phyloP scores from a whole-genome alignment of 2,329 filamentous ascomycete species.

The Penicillium sp. region DNA sequence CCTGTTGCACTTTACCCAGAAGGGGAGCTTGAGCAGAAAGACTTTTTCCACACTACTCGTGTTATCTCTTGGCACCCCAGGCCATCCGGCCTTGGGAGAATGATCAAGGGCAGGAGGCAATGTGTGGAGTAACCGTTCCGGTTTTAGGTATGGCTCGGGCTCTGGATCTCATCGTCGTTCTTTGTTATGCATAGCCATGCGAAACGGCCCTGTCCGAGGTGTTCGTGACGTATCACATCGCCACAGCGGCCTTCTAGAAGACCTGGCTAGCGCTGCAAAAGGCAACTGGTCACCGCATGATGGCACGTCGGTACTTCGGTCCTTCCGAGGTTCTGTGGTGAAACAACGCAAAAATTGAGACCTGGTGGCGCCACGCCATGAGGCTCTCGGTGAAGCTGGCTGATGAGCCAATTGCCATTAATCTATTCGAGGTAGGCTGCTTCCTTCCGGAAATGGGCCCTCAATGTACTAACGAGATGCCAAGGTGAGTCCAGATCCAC shows the following conservation, averaged over 20 bases:
- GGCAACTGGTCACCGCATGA: neutral
- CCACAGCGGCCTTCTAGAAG: neutral
- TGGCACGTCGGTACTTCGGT: neutral
- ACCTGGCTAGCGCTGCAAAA: neutral
- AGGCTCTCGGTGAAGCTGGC: neutral
- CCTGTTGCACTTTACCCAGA: slow-evolving; percentile 29
- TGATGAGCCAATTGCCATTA: neutral
- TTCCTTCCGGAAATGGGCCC: neutral
- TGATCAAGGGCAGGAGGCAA: neutral
- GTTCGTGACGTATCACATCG: neutral
- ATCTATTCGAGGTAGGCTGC: neutral
- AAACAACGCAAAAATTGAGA: neutral
- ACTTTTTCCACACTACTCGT: slow-evolving; percentile 6
- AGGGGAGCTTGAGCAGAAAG: slow-evolving; percentile 38
- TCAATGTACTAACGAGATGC: neutral
- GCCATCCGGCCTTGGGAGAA: neutral
- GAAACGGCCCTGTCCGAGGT: neutral
- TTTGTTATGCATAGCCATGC: neutral
- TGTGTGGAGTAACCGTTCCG: neutral
- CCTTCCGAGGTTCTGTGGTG: neutral
- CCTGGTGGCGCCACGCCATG: neutral
- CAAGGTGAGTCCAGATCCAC: neutral
- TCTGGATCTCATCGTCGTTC: neutral
- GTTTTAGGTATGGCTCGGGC: neutral
- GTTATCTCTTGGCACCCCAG: neutral